Evolutionary conservation across 2,329 filamentous ascomycete species (phyloP).

Genomic region (Hypoxylon sp.): DNA sequence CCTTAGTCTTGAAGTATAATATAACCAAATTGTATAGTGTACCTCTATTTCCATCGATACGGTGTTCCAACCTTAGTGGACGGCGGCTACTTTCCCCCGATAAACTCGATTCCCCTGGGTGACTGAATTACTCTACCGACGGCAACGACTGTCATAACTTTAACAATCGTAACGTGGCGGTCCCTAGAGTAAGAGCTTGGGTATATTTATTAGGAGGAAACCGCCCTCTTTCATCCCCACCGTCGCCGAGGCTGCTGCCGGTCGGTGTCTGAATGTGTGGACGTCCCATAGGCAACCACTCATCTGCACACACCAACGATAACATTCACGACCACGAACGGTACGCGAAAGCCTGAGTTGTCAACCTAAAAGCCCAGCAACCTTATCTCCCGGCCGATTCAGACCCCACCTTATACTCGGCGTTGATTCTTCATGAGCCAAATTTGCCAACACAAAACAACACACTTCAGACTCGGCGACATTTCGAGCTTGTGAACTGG

Average conservation of each 20-base stretch:
- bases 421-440: neutral
- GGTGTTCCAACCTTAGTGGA: constrained; percentile 4
- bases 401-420: neutral
- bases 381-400: neutral
- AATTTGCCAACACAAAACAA: neutral
- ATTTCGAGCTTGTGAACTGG: neutral
- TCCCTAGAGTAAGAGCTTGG: neutral
- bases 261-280: neutral
- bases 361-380: neutral
- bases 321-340: neutral
- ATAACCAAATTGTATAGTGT: neutral
- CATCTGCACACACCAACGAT: neutral
- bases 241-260: neutral
- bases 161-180: neutral
- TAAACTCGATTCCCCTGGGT: constrained; percentile 46
- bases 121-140: constrained; percentile 21
- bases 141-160: constrained; percentile 7
- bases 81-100: constrained; percentile 11
- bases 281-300: neutral
- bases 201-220: neutral
- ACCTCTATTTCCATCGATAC: constrained; percentile 1
- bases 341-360: neutral
- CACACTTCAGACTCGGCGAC: neutral
- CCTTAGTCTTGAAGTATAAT: constrained; percentile 28
- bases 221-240: neutral